Conservation (phyloP, 2,329 filamentous ascomycete species). For the Colletotrichum simmondsii region DNA sequence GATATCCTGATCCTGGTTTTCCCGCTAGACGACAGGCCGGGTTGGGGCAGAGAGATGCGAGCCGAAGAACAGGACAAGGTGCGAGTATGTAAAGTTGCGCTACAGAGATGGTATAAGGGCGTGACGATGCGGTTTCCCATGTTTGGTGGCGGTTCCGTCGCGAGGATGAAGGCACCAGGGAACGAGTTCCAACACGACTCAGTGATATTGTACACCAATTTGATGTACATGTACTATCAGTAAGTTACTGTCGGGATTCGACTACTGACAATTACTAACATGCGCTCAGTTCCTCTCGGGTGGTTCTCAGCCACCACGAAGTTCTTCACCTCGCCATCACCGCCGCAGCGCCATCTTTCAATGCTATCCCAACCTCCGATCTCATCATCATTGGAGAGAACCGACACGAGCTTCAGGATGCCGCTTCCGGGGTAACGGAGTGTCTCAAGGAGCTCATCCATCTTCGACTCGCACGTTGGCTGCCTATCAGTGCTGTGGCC, state of each 20-base stretch:
- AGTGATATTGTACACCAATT: slow-evolving; percentile 55
- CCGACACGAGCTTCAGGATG: slow-evolving; percentile 55
- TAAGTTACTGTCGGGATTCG: slow-evolving; percentile 40
- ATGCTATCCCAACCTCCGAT: slow-evolving; percentile 42
- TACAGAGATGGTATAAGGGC: slow-evolving; percentile 53
- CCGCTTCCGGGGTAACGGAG: slow-evolving; percentile 54
- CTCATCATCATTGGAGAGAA: slow-evolving; percentile 52
- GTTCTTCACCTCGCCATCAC: slow-evolving; percentile 55
- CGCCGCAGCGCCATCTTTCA: slow-evolving; percentile 46
- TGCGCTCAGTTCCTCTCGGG: slow-evolving; percentile 50
- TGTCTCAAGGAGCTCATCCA: slow-evolving; percentile 59
- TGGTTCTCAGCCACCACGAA: slow-evolving; percentile 59
- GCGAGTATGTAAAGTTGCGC: slow-evolving; percentile 47
- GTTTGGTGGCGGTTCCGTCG: slow-evolving; percentile 46
- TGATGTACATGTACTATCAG: slow-evolving; percentile 65
- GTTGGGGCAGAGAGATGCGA: slow-evolving; percentile 48
- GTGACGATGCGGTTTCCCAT: slow-evolving; percentile 51
- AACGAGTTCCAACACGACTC: slow-evolving; percentile 52
- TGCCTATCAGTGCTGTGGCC: slow-evolving; percentile 57
- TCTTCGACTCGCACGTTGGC: slow-evolving; percentile 54
- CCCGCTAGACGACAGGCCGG: slow-evolving; percentile 52
- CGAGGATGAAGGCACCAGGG: slow-evolving; percentile 38
- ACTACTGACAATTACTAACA: slow-evolving; percentile 10
- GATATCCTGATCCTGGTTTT: slow-evolving; percentile 58
- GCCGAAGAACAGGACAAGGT: slow-evolving; percentile 46